Evolutionary conservation across 2,329 filamentous ascomycete species (phyloP), one percentile per base, ranked within the genome.

Genomic region (Amauroascus niger): DNA sequence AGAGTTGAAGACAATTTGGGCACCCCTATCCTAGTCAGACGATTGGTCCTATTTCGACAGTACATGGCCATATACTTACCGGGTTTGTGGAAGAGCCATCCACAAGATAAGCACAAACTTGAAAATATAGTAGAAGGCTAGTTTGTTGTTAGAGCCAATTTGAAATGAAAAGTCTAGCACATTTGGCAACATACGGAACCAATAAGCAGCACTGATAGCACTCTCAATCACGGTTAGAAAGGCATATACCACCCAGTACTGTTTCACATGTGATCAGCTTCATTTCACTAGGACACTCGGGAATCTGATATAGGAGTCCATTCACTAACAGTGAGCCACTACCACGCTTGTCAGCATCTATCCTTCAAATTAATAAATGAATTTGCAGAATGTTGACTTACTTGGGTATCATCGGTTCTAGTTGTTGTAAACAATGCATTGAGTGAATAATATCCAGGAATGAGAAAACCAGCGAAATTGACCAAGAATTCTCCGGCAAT

Each of bases 41-140:
- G 52, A 33, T 2, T 11, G 26, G 43, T 33, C 52, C 8, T 55
- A 28, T 33, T 28, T 46, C 26, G 24, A 32, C 20, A 24, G 24
- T 16, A 50, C 24, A n/a, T 40, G 24, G 26, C 54, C 52, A 55
- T 37, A n/a, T 41, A 76, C 85, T 70, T 84, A 96, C 91, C 79
- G 79, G 78, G 94, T 96, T 73, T 87, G 81, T 71, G 93, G 93
- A 67, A 98, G 88, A 64, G 91, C 84, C 76, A 98, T 89, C 93
- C 93, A 98, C 71, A 98, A 84, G 65, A 97, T 80, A 71, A 97
- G 86, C 69, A 94, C 78, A 70, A 98, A 96, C 82, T 98, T 98
- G 86, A 98, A 97, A 70, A 90, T 91, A 76, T 88, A 98, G 86
- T 98, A 98, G 79, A 98, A 98, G 69, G 93, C 74, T 76, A 46